A percentile compares a stretch with the other conserved stretches of the same genome.
Conservation (phyloP, 768 basidiomycete species). For the Glaciozyma antarctica region DNA sequence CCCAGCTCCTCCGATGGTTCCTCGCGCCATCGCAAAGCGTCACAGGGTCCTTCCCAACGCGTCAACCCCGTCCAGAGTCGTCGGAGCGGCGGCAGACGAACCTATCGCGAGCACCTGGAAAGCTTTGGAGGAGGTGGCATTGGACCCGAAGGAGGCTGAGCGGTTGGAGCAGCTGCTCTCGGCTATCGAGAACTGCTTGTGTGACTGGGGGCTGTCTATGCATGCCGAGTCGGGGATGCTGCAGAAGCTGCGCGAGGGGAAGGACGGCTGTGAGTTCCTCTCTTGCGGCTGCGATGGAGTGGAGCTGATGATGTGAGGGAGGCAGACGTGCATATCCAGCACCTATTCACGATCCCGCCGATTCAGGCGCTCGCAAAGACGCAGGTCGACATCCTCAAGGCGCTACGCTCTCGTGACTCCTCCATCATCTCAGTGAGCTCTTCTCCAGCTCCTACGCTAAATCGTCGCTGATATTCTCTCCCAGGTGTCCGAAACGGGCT, state of each 20-base stretch:
- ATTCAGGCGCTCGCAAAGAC: constrained; percentile 8
- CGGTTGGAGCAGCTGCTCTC: constrained; percentile 3
- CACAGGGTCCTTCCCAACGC: neutral
- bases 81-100: neutral
- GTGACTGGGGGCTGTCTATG: constrained; percentile 6
- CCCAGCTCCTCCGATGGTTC: neutral
- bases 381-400: constrained; percentile 7
- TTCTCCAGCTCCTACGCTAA: neutral
- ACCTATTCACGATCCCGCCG: neutral
- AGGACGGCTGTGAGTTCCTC: neutral
- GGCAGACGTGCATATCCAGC: constrained; percentile 7
- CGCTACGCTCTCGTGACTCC: neutral
- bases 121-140: neutral
- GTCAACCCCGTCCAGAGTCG: neutral
- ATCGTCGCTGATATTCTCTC: no score
- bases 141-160: constrained; percentile 5
- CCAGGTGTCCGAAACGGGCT: constrained; percentile 30
- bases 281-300: neutral
- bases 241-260: neutral
- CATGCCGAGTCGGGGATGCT: neutral
- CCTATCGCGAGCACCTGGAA: neutral
- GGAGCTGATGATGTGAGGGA: neutral
- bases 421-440: constrained; percentile 9
- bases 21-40: neutral
- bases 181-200: neutral